These are phyloP conservation scores for Ogataea haglerorum DNA, from an alignment of 805 yeast species.

Conservation along the genomic window DNA sequence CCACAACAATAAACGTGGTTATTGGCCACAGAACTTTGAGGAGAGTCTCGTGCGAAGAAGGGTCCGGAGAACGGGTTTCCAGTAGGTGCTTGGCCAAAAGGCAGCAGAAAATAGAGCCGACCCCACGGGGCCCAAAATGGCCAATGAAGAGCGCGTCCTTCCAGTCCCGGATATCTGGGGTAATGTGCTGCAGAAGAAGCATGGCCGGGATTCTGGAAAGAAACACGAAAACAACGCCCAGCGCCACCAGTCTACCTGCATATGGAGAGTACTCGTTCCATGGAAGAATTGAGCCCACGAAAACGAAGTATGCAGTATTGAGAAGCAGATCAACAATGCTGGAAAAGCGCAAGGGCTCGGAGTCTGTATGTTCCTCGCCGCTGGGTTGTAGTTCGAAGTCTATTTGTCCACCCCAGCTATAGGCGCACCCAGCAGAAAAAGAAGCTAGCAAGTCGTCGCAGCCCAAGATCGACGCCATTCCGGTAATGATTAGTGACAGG, in stretches of 20 bases:
- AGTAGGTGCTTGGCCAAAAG: slow-evolving; percentile 65
- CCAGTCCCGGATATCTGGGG: slow-evolving; percentile 89
- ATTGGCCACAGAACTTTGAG: slow-evolving; percentile 68
- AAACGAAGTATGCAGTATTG: slow-evolving; percentile 83
- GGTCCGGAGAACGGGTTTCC: slow-evolving; percentile 16
- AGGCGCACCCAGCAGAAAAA: slow-evolving; percentile 91
- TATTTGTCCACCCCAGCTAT: slow-evolving; percentile 79
- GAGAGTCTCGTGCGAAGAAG: slow-evolving; percentile 10
- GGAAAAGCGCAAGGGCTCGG: slow-evolving; percentile 58
- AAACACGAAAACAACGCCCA: slow-evolving; percentile 71
- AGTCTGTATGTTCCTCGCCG: slow-evolving; percentile 35
- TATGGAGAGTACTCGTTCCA: slow-evolving; percentile 74
- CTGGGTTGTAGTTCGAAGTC: slow-evolving; percentile 7
- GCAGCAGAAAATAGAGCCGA: slow-evolving; percentile 85
- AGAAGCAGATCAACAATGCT: slow-evolving; percentile 83
- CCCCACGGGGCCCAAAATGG: slow-evolving; percentile 96
- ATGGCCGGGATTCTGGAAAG: slow-evolving; percentile 84
- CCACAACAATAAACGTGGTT: slow-evolving; percentile 71
- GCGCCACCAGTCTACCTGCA: slow-evolving; percentile 75
- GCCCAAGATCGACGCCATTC: slow-evolving; percentile 83
- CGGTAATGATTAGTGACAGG: slow-evolving; percentile 80
- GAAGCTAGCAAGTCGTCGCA: slow-evolving; percentile 86
- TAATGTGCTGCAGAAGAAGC: slow-evolving; percentile 65
- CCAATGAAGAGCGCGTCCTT: slow-evolving; percentile 93
- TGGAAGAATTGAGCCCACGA: slow-evolving; percentile 87